Base-by-base conservation (phyloP, 345 rosid species). In the Sapria himalayana region DNA sequence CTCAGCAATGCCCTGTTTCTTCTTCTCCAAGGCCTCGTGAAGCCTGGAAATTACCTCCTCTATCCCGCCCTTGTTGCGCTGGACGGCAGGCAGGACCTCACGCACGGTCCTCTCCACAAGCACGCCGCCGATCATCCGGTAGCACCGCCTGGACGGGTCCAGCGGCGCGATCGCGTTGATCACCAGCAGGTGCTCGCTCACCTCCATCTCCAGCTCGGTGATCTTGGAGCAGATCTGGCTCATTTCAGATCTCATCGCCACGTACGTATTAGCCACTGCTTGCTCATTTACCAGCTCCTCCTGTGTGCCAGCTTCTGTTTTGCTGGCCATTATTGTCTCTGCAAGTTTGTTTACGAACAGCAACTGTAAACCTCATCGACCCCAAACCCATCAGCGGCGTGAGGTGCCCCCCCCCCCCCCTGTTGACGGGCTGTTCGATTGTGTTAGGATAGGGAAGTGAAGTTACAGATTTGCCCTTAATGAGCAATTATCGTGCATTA, bases 191-290 rank as follows among this genome's bases (percentile, higher is more conserved):
- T 89, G 93, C 64, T 89, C 94, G 22, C 91, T 79, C 21, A 63
- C 82, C 60, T 76, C 94, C 94, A 86, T 76, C 76, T 86, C 97
- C 52, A 81, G 74, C 22, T 86, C 94, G 0, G 92, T 86, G 31
- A 86, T 76, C 67, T 86, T 86, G 0, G 94, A 73, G 59, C 78
- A 81, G 49, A 86, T 73, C 49, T 86, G 97, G 53, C 74, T 86
- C 7, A 81, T 71, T 40, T 86, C 97, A 25, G 78, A 52, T 63
- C 79, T 72, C 75, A 82, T 46, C 18, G 68, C 54, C 33, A 66
- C 71, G 15, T 89, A 82, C 12, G 52, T 59, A 43, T 75, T 76
- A 11, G 77, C 76, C 52, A 82, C 71, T 19, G 70, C 67, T 59
- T 81, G 93, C 61, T 89, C 98, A 25, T 63, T 79, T 13, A 64